phyloP scores from a whole-genome alignment of 768 basidiomycete species.

The Piloderma croceum region DNA sequence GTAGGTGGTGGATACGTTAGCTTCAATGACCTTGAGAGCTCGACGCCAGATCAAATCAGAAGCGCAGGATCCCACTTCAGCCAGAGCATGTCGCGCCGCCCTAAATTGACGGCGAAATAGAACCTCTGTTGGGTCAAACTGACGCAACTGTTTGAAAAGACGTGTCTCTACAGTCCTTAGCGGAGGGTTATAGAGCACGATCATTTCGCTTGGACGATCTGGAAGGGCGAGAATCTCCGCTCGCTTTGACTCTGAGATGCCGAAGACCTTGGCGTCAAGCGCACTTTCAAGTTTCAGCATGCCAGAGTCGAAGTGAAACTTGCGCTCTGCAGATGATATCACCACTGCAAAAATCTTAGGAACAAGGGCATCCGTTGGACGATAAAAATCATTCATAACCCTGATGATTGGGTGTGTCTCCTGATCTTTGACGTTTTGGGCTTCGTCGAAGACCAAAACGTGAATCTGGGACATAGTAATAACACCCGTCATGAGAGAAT shows the following conservation, averaged over 20 bases:
- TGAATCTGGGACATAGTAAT: slow-evolving; percentile 40
- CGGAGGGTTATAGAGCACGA: slow-evolving; percentile 48
- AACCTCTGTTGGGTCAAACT: slow-evolving; percentile 35
- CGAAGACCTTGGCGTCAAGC: slow-evolving; percentile 35
- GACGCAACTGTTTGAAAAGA: slow-evolving; percentile 43
- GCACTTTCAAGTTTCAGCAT: slow-evolving; percentile 35
- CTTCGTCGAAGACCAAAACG: slow-evolving; percentile 40
- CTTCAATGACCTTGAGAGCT: slow-evolving; percentile 38
- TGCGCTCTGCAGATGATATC: slow-evolving; percentile 19
- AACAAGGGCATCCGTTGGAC: slow-evolving; percentile 25
- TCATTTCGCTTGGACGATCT: slow-evolving; percentile 43
- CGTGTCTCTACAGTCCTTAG: slow-evolving; percentile 30
- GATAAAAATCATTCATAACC: slow-evolving; percentile 43
- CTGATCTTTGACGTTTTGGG: slow-evolving; percentile 31
- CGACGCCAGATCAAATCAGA: slow-evolving; percentile 67
- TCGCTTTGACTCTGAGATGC: slow-evolving; percentile 29
- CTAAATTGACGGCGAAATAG: slow-evolving; percentile 39
- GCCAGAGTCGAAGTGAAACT: slow-evolving; percentile 17
- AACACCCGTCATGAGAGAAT: slow-evolving; percentile 31
- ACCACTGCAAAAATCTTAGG: slow-evolving; percentile 43
- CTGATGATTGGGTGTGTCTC: slow-evolving; percentile 37
- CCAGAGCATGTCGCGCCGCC: slow-evolving; percentile 40
- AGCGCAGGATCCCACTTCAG: slow-evolving; percentile 62
- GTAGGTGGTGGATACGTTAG: slow-evolving; percentile 24
- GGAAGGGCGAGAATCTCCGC: slow-evolving; percentile 28